Base-by-base conservation (phyloP, 371 early-diverging fungal genomes). In the Mucor plumbeus region DNA sequence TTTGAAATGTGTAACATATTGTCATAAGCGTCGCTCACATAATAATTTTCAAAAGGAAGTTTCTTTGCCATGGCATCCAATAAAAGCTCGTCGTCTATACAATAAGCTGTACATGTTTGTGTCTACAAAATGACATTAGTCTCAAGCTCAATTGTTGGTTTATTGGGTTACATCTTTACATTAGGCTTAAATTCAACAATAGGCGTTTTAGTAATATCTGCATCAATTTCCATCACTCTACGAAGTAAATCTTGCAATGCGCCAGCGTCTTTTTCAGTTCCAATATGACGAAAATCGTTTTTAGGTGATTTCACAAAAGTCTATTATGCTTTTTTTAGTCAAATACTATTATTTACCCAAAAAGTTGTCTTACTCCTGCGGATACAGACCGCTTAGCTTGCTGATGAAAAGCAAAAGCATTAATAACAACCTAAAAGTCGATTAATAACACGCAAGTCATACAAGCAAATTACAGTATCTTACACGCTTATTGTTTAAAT, bases 221-320 rank as follows among this genome's bases (percentile, higher is more conserved):
- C 65, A 33, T 78, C 79, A 21, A 78, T 68, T 34, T 78, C 76
- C 65, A 68, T 71, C n/a, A 78, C 79, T 6, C 73, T 68, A 38
- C 61, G 34, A 53, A 78, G 59, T 44, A 75, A 64, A 15, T 71
- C 75, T 39, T 78, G 76, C 11, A 78, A 57, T 11, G 79, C 72
- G 0, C 76, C 74, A 6, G 75, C 65, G 26, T 78, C 70, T n/a
- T 78, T 71, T 26, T 64, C 63, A 19, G 64, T 64, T 5, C 73
- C 77, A 15, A 71, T 36, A 7, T 63, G 71, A 7, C 74, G 69
- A 41, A 74, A 67, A 47, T 64, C 38, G 10, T 10, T 61, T 61
- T 61, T 15, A 1, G n/a, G 1, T 21, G 10, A 48, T 1, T 17
- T 48, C 21, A 10, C 17, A 48, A 19, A 10, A 7, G 19, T 19